These are phyloP conservation scores for Gigaspora rosea DNA, from an alignment of 192 early-diverging fungal genomes.

Conservation along the genomic window DNA sequence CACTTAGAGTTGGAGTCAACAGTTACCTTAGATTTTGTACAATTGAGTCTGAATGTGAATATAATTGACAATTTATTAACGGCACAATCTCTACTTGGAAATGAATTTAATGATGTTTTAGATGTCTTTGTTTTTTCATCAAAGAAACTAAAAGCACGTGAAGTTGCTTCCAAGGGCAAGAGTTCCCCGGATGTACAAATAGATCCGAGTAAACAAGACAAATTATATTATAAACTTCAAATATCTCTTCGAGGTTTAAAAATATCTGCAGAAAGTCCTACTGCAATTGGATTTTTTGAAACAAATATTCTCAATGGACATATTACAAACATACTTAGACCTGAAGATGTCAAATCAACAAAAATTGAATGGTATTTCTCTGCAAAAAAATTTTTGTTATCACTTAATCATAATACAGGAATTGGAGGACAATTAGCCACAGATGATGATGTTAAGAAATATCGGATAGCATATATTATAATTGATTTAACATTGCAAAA, in stretches of 20 bases:
- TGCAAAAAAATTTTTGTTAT: constrained; percentile 59
- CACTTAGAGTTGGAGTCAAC: constrained; percentile 50
- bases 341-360: background rate
- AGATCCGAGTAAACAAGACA: background rate
- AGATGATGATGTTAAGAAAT: constrained; percentile 47
- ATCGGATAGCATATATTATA: constrained; percentile 63
- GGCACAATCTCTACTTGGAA: constrained; percentile 71
- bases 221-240: constrained; percentile 52
- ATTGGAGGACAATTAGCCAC: constrained; percentile 31
- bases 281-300: constrained; percentile 57
- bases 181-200: background rate
- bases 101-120: constrained; percentile 73
- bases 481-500: constrained; percentile 66
- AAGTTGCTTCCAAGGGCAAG: background rate
- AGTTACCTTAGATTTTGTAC: constrained; percentile 57
- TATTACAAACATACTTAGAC: constrained; percentile 52
- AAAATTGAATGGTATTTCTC: constrained; percentile 55
- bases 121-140: constrained; percentile 61
- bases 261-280: constrained; percentile 64
- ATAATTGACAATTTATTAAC: constrained; percentile 81
- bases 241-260: constrained; percentile 61
- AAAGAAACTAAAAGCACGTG: constrained; percentile 34
- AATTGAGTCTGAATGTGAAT: constrained; percentile 59
- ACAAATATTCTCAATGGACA: constrained; percentile 61
- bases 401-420: constrained; percentile 52